Base-by-base conservation (phyloP, 225 moss, liverwort and hornwort species). In the Asterella californica region DNA sequence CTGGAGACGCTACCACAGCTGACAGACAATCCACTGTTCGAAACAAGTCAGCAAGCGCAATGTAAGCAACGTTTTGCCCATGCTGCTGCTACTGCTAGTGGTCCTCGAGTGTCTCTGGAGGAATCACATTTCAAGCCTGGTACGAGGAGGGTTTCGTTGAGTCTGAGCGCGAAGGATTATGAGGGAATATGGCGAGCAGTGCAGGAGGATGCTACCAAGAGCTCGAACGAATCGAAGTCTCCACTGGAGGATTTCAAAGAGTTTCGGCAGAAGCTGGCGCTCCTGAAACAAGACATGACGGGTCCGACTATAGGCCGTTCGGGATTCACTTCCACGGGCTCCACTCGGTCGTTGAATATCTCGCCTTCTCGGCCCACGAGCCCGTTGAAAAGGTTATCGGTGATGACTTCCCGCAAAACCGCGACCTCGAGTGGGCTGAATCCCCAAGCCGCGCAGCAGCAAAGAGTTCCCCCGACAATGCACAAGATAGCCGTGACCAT, bases 181-280 rank as follows among this genome's bases (percentile, higher is more conserved):
- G 87, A 87, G 76, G 82, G 83, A 17, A 84, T 84, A 60, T 87
- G 87, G 84, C 76, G 84, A 75, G 81, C 84, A 6, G 83, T 80
- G 36, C 79, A 87, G 72, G 87, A 87, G 76, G 79, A 84, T 55
- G 87, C 77, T 0, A 73, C 67, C 22, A 79, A 77, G 66, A 82
- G 72, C 15, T 70, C 53, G 48, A 68, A 47, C 53, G 81, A 79
- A 9, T 81, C 83, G 22, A 77, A 81, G 67, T 81, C 81, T 32
- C 79, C 84, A 10, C 60, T 87, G 9, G 87, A 87, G 53, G 84
- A 84, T 62, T 87, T 87, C 29, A 81, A 84, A 71, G 83, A 87
- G 82, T 87, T 87, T 63, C 81, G 87, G 12, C 84, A 79, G 71
- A 82, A 84, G 70, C 42, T 87, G 66, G 84, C 87, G 17, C 70